These are phyloP conservation scores for Aspergillus conjunctus DNA, from an alignment of 495 filamentous ascomycete genomes.

Conservation along the genomic window DNA sequence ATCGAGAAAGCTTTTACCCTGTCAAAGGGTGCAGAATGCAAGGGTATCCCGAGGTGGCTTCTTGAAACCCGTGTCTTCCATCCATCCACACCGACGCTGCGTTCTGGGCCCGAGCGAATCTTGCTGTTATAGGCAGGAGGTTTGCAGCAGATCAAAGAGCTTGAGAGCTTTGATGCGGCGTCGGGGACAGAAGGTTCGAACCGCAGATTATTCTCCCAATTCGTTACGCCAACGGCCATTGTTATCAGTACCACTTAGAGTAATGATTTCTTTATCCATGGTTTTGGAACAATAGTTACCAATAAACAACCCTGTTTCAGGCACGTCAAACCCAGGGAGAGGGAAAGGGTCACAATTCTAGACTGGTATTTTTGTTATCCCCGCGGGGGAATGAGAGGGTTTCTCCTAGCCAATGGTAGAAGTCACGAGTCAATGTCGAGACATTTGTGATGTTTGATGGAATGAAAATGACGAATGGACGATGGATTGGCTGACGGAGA, in stretches of 20 bases:
- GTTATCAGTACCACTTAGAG: not conserved
- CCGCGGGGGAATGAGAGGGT: not conserved
- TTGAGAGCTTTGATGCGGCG: too few species aligned
- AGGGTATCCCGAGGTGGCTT: not conserved
- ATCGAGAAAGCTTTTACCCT: not conserved
- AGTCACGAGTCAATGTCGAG: not conserved
- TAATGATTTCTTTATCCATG: not conserved
- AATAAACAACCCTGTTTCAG: not conserved
- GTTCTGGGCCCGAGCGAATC: not conserved
- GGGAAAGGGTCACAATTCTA: not conserved
- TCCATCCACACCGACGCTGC: not conserved
- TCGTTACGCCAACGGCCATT: not conserved
- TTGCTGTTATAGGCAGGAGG: too few species aligned
- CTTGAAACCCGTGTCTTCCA: not conserved
- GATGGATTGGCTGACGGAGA: not conserved
- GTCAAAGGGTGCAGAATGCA: slow-evolving; percentile 2
- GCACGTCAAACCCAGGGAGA: not conserved
- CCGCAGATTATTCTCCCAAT: too few species aligned
- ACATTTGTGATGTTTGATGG: not conserved
- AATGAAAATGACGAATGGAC: not conserved
- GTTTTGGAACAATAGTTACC: not conserved
- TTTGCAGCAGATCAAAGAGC: not conserved
- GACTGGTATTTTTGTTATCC: not conserved
- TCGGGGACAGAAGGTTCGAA: too few species aligned
- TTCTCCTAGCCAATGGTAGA: not conserved